These are phyloP conservation scores for Isatis tinctoria DNA, from an alignment of 345 rosid genomes.

Conservation along the genomic window DNA sequence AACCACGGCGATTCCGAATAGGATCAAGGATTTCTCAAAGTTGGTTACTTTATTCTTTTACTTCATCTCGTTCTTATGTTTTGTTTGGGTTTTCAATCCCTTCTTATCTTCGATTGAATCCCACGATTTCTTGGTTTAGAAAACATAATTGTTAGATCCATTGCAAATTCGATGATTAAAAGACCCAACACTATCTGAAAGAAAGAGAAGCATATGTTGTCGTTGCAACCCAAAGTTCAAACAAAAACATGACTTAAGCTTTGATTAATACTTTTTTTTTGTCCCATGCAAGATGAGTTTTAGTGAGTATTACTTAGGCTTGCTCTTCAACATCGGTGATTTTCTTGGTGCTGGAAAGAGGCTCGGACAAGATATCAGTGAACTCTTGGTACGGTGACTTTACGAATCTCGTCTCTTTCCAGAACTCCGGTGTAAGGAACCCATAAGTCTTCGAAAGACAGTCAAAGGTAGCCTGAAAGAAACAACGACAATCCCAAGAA, in stretches of 20 bases:
- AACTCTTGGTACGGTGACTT: constrained; percentile 17
- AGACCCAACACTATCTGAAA: neutral
- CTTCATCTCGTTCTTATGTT: too few relatives aligned
- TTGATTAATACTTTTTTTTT: neutral
- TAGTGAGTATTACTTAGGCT: neutral
- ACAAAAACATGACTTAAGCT: neutral
- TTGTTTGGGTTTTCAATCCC: too few relatives aligned
- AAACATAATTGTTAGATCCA: too few relatives aligned
- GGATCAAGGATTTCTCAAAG: too few relatives aligned
- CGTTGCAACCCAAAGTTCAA: neutral
- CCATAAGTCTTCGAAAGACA: constrained; percentile 21
- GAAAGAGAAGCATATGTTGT: neutral
- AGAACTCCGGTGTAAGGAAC: constrained; percentile 21
- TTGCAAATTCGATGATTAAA: neutral
- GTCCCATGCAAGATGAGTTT: neutral
- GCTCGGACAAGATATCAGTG: constrained; percentile 3
- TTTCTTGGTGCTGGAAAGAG: neutral
- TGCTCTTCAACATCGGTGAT: constrained; percentile 5
- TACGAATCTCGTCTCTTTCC: constrained; percentile 15
- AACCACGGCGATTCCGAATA: too few relatives aligned
- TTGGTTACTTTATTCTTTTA: too few relatives aligned
- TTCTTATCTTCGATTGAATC: too few relatives aligned
- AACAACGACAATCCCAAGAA: neutral
- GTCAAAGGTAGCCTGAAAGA: constrained; percentile 6
- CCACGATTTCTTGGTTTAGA: too few relatives aligned